Evolutionary conservation across 805 yeast genomes (phyloP).

Genomic region (Saccharomycopsis capsularis): DNA sequence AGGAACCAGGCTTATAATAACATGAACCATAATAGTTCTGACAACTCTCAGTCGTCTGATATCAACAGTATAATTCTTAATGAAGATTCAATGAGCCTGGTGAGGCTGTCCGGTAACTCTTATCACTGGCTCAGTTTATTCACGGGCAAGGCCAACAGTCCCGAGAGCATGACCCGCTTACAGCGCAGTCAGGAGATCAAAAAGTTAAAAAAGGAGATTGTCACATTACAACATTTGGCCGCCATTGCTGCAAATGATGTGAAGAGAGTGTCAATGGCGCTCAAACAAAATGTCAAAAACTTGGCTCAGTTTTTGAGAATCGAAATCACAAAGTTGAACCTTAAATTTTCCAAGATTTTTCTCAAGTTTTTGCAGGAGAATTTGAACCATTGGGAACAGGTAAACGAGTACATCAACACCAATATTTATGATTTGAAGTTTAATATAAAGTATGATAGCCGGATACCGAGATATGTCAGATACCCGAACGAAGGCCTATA

Average conservation of each 20-base stretch:
- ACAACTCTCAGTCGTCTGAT: not conserved
- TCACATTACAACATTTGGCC: slow-evolving; percentile 35
- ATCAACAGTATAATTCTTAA: not conserved
- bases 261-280: slow-evolving; percentile 30
- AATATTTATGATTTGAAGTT: slow-evolving; percentile 21
- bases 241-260: slow-evolving; percentile 32
- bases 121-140: slow-evolving; percentile 17
- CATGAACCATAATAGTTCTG: not conserved
- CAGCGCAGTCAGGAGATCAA: slow-evolving; percentile 34
- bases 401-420: slow-evolving; percentile 8
- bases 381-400: slow-evolving; percentile 18
- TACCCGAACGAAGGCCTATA: slow-evolving; percentile 11
- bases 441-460: slow-evolving; percentile 16
- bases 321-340: slow-evolving; percentile 28
- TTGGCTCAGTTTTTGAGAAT: slow-evolving; percentile 26
- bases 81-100: slow-evolving; percentile 3
- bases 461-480: slow-evolving; percentile 21
- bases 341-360: slow-evolving; percentile 29
- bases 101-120: not conserved
- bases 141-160: slow-evolving; percentile 16
- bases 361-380: slow-evolving; percentile 31
- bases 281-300: slow-evolving; percentile 28
- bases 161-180: slow-evolving; percentile 27
- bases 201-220: slow-evolving; percentile 31
- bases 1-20: slow-evolving; percentile 25